Conservation (phyloP, 176 grass and related monocot species). For the Zea luxurians region DNA sequence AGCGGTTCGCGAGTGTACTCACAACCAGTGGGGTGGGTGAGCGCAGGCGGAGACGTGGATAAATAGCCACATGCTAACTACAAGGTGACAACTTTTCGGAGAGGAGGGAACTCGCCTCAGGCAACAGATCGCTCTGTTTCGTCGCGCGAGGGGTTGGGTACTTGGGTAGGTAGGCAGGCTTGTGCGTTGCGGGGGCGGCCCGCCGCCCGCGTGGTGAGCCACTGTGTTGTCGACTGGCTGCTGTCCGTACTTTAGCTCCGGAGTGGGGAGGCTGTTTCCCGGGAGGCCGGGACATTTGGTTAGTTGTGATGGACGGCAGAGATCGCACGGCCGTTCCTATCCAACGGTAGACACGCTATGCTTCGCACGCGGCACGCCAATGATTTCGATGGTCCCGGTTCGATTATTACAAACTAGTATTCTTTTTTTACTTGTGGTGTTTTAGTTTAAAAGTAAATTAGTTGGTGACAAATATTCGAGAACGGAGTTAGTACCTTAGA, state of each 20-base stretch:
- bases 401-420: no score
- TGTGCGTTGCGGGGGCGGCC: background rate
- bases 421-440: no score
- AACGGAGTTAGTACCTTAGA: no score
- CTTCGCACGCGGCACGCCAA: no score
- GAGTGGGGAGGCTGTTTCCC: no score
- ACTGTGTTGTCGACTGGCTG: background rate
- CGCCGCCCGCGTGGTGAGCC: conserved; percentile 6
- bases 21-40: background rate
- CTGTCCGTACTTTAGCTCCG: no score
- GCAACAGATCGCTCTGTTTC: background rate
- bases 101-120: background rate
- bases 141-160: background rate
- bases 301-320: conserved; percentile 15
- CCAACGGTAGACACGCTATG: background rate
- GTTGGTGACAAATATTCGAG: no score
- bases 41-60: conserved; percentile 11
- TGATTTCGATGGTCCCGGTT: no score
- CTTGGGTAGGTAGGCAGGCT: background rate
- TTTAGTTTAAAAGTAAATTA: no score
- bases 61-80: conserved; percentile 27
- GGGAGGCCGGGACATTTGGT: background rate
- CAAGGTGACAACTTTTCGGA: background rate
- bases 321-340: conserved; percentile 5
- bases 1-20: background rate